Conservation (phyloP, 2,329 filamentous ascomycete genomes). For the Aspergillus transmontanensis region DNA sequence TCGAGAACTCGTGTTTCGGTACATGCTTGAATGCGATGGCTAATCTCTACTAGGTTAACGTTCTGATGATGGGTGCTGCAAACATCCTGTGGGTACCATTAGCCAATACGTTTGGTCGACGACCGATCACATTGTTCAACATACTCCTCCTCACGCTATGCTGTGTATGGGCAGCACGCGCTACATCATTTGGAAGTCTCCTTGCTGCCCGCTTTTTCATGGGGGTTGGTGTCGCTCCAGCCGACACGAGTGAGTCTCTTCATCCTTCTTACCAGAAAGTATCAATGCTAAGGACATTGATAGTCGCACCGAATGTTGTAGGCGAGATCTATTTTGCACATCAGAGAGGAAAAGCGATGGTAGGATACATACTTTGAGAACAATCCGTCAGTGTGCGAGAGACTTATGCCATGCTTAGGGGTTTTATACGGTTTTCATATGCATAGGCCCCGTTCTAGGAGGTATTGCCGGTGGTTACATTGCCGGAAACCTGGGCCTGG, state of each 20-base stretch:
- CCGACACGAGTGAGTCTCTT: slow-evolving; percentile 11
- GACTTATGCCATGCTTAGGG: neutral
- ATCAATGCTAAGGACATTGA: neutral
- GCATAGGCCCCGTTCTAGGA: slow-evolving; percentile 7
- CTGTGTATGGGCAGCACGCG: slow-evolving; percentile 9
- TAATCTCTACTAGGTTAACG: slow-evolving; percentile 4
- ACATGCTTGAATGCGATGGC: neutral
- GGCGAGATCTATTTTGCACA: slow-evolving; percentile 17
- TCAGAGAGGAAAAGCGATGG: slow-evolving; percentile 12
- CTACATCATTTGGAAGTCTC: slow-evolving; percentile 10
- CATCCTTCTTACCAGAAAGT: neutral
- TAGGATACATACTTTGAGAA: neutral
- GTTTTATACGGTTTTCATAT: slow-evolving; percentile 13
- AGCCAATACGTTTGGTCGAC: slow-evolving; percentile 14
- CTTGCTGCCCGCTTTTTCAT: slow-evolving; percentile 15
- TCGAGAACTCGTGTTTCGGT: neutral
- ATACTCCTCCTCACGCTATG: slow-evolving; percentile 11
- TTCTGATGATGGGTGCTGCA: slow-evolving; percentile 15
- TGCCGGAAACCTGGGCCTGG: neutral
- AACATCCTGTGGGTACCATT: slow-evolving; percentile 18
- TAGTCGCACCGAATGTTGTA: slow-evolving; percentile 15
- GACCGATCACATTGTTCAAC: slow-evolving; percentile 9
- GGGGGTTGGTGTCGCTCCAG: slow-evolving; percentile 14
- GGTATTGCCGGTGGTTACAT: slow-evolving; percentile 12
- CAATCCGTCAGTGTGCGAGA: too few species aligned